Conservation (phyloP, 495 filamentous ascomycete species). For the Neurospora tetrasperma region DNA sequence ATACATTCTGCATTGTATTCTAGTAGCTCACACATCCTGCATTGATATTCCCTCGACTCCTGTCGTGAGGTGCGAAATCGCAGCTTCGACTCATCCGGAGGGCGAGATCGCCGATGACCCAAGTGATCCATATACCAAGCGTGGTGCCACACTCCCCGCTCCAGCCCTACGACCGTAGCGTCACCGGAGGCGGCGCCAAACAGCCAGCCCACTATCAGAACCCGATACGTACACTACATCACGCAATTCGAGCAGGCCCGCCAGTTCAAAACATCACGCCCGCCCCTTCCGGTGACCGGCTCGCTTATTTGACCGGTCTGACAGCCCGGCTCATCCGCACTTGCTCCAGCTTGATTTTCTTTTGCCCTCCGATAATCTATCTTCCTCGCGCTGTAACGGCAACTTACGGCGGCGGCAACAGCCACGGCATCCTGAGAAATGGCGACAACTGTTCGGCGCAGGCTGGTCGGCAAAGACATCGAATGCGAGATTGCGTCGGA, state of each 20-base stretch:
- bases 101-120: not conserved
- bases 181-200: not conserved
- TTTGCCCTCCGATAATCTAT: not conserved
- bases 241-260: not conserved
- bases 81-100: not conserved
- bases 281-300: not conserved
- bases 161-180: not conserved
- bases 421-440: slow-evolving; percentile 12
- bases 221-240: not conserved
- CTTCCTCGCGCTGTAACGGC: not conserved
- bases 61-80: not conserved
- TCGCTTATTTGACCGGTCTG: not conserved
- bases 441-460: slow-evolving; percentile 41
- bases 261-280: not conserved
- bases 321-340: not conserved
- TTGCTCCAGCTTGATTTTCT: not conserved
- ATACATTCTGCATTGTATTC: not conserved
- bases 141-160: not conserved
- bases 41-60: not conserved
- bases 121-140: not conserved
- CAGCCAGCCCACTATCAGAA: not conserved
- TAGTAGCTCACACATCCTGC: not conserved
- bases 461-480: slow-evolving; percentile 21
- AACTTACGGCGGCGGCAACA: not conserved
- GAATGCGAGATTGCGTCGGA: slow-evolving; percentile 12